Conservation (phyloP, 1,284 basidiomycete species). For the Austroboletus olivaceoglutinosus region DNA sequence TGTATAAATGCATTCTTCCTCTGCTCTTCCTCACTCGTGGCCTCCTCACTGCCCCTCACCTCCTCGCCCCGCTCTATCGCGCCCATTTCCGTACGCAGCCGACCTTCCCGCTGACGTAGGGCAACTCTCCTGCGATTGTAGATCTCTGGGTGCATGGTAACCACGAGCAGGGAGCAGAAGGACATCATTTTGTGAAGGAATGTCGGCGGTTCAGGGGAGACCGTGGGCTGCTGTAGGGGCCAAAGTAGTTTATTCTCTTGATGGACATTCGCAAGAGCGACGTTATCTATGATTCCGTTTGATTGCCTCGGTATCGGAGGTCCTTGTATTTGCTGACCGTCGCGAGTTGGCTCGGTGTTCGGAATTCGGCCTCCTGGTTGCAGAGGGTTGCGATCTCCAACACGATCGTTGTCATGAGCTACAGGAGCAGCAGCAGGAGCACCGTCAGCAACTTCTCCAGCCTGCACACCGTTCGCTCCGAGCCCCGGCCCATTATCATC, state of each 20-base stretch:
- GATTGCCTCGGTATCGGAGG: constrained; percentile 29
- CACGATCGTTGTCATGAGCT: constrained; percentile 14
- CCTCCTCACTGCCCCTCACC: constrained; percentile 36
- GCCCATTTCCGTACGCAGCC: constrained; percentile 64
- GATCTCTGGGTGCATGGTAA: constrained; percentile 70
- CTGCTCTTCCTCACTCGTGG: constrained; percentile 29
- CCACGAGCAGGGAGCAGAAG: constrained; percentile 57
- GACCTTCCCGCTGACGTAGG: constrained; percentile 63
- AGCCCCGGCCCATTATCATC: constrained; percentile 19
- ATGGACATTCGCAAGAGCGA: constrained; percentile 58
- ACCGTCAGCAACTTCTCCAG: constrained; percentile 13
- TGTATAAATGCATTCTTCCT: constrained; percentile 35
- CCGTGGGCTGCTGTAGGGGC: constrained; percentile 35
- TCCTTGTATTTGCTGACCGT: constrained; percentile 23
- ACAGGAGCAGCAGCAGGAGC: constrained; percentile 16
- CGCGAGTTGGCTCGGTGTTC: constrained; percentile 16
- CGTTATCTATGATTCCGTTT: constrained; percentile 45
- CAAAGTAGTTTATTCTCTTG: constrained; percentile 53
- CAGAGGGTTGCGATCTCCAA: constrained; percentile 15
- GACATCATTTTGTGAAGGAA: constrained; percentile 49
- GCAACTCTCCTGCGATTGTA: constrained; percentile 67
- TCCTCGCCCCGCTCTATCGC: constrained; percentile 40
- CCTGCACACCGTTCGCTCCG: constrained; percentile 22
- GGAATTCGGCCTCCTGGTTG: constrained; percentile 15
- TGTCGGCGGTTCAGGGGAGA: constrained; percentile 39